Evolutionary conservation across 2,329 filamentous ascomycete species (phyloP), one percentile per base, ranked within the genome.

Genomic region (Exophiala alcalophila): DNA sequence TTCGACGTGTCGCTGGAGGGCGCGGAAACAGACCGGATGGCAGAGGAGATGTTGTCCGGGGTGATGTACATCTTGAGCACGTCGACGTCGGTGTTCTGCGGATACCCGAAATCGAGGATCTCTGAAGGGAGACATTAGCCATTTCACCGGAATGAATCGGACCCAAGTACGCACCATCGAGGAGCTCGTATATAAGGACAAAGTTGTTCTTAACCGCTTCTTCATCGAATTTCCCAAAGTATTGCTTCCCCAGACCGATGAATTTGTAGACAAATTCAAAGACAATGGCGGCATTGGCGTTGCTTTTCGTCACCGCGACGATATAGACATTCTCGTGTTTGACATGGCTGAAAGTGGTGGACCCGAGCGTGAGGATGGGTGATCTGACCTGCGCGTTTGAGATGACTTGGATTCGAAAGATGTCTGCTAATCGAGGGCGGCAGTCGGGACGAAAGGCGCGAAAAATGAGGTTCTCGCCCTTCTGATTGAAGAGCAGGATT

Each of bases 11-110:
- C 91, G 30, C 60, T 63, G 63, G 66, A 69, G 81, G 74, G 65
- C 89, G 45, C 47, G 18, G 52, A 56, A n/a, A 49, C 50, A n/a
- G 52, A 55, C 24, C 56, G 39, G 44, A 71, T 70, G 23, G 67
- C 89, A 21, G 89, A 94, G 68, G 96, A 96, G 69, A 98, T 91
- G 45, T 92, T 92, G 71, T 98, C 92, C 24, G 92, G 98, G 29
- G 94, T 98, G 61, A 98, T 98, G 74, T 98, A 98, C 91, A 97
- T 97, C 70, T 98, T 98, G 58, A 98, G 74, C 11, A 92, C 97
- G 65, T 98, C 92, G 40, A 91, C 95, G 70, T 98, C 92, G 51
- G 92, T 98, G 66, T 97, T 97, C 66, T 98, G 92, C 23, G 92
- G 92, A 65, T 98, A 98, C 51, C 92, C 92, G 68, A 98, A 98